Evolutionary conservation across 345 rosid genomes (phyloP), one percentile per base, ranked within the genome.

Genomic region (Rhizophora apiculata): DNA sequence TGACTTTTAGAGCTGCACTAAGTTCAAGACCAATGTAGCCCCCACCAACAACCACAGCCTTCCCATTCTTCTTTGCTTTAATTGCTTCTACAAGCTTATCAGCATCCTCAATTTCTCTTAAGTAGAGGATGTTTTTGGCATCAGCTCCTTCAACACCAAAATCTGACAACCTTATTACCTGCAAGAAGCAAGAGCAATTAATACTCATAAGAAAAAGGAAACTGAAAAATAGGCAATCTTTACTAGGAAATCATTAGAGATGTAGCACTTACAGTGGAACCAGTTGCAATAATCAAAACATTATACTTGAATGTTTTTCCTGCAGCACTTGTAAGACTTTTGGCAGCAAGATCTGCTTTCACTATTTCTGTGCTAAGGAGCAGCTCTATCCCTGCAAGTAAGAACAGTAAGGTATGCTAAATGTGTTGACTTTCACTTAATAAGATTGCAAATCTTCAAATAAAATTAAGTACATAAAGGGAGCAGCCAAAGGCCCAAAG

Each of bases 1-100:
- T 92, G 61, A 88, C 76, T 74, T 51, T 88, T 77, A 90, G 57
- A 15, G 82, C 96, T 64, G 97, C 97, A 74, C 93, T 82, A 65
- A 92, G 92, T 82, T 95, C 99, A 73, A 92, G 97, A 68, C 99
- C 99, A 65, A 95, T 92, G 82, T 95, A 92, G 49, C 99, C 99
- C 74, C 99, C 99, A 15, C 99, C 99, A 70, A 95, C 96, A 74
- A 95, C 80, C 16, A 95, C 96, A 70, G 88, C 97, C 82, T 90
- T 95, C n/a, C 97, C 99, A 9, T 84, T 82, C 84, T 87, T 84
- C 84, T 89, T 88, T 29, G 85, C 86, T 77, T 90, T 84, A 57
- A 95, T 92, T 29, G 82, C 96, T 85, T 85, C 97, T 39, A 86
- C 83, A 58, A 95, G 78, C 68, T 65, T 75, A 83, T 95, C 96